Percentiles rank a stretch among this genome's conserved stretches.
These are phyloP conservation scores for Henckelia pumila DNA, from an alignment of 257 asterid genomes.

Conservation along the genomic window DNA sequence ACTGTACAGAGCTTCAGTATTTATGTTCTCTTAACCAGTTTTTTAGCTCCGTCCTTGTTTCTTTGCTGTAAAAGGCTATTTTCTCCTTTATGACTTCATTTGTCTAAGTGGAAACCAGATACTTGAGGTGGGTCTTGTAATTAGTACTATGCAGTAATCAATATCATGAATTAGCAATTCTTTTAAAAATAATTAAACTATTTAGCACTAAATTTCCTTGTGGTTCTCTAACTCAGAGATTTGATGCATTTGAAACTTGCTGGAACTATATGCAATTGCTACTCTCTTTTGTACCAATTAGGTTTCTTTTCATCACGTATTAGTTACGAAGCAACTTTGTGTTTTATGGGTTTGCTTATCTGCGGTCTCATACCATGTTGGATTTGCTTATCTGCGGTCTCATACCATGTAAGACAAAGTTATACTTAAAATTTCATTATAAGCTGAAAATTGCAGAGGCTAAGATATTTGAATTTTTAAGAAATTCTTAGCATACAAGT, in stretches of 20 bases:
- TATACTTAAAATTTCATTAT: not conserved
- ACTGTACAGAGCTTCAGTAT: not conserved
- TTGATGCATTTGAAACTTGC: not conserved
- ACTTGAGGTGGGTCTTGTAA: not conserved
- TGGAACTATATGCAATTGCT: not conserved
- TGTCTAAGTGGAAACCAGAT: not conserved
- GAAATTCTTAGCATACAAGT: too few relatives aligned
- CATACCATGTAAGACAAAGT: not conserved
- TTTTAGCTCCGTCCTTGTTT: not conserved
- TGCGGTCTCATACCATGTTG: not conserved
- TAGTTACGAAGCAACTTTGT: too few relatives aligned
- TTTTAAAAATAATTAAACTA: too few relatives aligned
- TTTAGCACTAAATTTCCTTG: not conserved
- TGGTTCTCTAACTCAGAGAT: not conserved
- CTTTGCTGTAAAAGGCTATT: not conserved
- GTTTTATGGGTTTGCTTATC: not conserved
- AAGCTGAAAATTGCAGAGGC: not conserved
- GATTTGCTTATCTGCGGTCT: not conserved
- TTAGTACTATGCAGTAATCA: not conserved
- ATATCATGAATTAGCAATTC: not conserved
- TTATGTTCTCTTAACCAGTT: not conserved
- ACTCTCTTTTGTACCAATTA: not conserved
- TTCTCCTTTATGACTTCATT: not conserved
- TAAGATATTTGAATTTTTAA: not conserved
- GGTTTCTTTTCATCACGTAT: not conserved